Base-by-base conservation (phyloP, 805 yeast species). In the Myxozyma neotropica region DNA sequence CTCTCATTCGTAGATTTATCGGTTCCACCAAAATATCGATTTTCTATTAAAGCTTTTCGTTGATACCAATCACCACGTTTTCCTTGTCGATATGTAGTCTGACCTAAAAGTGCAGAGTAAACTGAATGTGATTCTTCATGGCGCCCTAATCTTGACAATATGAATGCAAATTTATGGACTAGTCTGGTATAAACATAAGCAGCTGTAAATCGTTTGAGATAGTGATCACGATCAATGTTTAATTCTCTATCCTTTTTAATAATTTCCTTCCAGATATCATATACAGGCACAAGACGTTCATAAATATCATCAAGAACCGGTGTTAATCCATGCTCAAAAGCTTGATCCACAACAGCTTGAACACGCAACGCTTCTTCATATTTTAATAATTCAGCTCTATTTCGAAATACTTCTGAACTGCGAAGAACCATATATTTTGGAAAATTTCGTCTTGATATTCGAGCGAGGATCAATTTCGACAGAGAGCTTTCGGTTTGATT, bases 41-140 rank as follows among this genome's bases (percentile, higher is more conserved):
- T 44, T 44, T 65, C 68, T 10, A 65, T 57, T 23, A 65, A 39
- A 2, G 68, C 67, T 29, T 64, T 65, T 21, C 57, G 33, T 33
- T 63, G 61, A 27, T 58, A 65, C 68, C 68, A 65, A 21, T 56
- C 61, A 2, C 68, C 68, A n/a, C 68, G 48, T 35, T 59, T 64
- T 26, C 67, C 68, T 15, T 49, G 58, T 12, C 59, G 43, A 35
- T 60, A 64, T 1, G 49, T 21, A 5, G 46, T 35, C 19, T 65
- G 68, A 5, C 38, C 45, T 10, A 65, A 49, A 10, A 65, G 58
- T 7, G 35, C 49, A 5, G 55, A 38, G 13, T 65, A 57, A 4
- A 64, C 55, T 8, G 19, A 48, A 33, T 57, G 55, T 6, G 64
- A 58, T 17, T 54, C 63, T 12, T 35, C 27, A 39, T 59, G 49